phyloP scores from a whole-genome alignment of 208 protist genomes.

The Acanthamoeba quina region DNA sequence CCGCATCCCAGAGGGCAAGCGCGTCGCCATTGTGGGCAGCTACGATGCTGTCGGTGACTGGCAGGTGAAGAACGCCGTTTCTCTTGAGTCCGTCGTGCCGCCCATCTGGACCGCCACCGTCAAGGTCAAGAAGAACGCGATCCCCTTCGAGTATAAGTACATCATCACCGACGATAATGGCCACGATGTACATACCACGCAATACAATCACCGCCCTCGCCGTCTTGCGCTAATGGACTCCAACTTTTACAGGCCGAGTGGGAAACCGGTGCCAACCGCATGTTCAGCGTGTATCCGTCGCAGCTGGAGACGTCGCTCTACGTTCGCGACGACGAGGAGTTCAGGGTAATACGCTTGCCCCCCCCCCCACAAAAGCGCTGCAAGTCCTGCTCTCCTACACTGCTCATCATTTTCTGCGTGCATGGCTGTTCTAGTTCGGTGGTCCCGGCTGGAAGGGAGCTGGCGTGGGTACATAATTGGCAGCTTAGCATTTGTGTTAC shows the following conservation, averaged over 20 bases:
- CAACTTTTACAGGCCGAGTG: conserved; percentile 5
- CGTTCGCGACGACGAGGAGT: conserved; percentile 63
- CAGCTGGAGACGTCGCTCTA: conserved; percentile 69
- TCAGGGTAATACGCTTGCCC: not conserved
- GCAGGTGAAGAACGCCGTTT: conserved; percentile 7
- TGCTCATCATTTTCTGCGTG: not conserved
- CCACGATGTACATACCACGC: not conserved
- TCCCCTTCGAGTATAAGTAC: conserved; percentile 81
- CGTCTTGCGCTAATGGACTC: not conserved
- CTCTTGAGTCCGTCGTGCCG: not conserved
- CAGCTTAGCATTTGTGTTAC: not conserved
- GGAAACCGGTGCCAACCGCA: conserved; percentile 38
- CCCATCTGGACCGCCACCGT: conserved; percentile 77
- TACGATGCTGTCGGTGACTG: conserved; percentile 6
- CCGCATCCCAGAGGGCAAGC: conserved; percentile 23
- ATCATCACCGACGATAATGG: conserved; percentile 65
- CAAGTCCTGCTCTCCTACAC: no score
- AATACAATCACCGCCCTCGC: not conserved
- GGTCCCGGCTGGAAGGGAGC: conserved; percentile 66
- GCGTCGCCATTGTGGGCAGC: conserved; percentile 41
- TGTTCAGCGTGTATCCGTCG: conserved; percentile 67
- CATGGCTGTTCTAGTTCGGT: conserved; percentile 39
- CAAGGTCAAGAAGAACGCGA: conserved; percentile 75
- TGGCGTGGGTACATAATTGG: conserved; percentile 73
- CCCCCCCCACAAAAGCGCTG: not conserved